A percentile compares a stretch with the other conserved stretches of the same genome.
Conservation (phyloP, 1,139 yeast genomes). For the Magnusiomyces suaveolens region DNA sequence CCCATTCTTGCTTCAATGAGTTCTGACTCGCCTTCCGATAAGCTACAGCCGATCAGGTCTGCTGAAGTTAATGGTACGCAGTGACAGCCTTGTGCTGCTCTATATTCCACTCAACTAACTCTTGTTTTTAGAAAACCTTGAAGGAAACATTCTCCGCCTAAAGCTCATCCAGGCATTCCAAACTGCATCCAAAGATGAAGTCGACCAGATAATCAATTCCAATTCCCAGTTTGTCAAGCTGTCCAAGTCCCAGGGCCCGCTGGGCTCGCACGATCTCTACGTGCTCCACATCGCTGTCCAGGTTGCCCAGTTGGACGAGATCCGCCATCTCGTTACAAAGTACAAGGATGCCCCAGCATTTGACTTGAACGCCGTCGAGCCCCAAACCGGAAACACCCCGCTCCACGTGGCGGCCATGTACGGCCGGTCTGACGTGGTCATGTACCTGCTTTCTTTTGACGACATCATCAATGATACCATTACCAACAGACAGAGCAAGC, state of each 20-base stretch:
- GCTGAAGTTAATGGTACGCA: too few relatives aligned
- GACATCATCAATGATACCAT: constrained; percentile 73
- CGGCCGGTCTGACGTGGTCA: constrained; percentile 67
- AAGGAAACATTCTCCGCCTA: constrained; percentile 23
- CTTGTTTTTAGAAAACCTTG: constrained; percentile 13
- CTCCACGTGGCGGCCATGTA: constrained; percentile 76
- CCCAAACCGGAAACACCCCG: constrained; percentile 73
- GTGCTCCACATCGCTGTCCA: constrained; percentile 79
- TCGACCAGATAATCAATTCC: constrained; percentile 22
- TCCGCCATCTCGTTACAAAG: constrained; percentile 35
- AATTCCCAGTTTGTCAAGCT: constrained; percentile 19
- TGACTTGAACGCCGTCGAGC: constrained; percentile 53
- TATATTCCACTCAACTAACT: too few relatives aligned
- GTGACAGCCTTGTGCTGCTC: too few relatives aligned
- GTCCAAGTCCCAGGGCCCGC: constrained; percentile 10
- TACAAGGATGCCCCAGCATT: constrained; percentile 33
- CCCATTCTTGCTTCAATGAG: too few relatives aligned
- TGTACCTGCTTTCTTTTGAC: constrained; percentile 51
- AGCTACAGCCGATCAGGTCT: too few relatives aligned
- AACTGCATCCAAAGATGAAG: constrained; percentile 24
- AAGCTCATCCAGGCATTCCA: constrained; percentile 34
- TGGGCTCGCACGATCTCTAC: constrained; percentile 33
- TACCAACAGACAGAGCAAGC: constrained; percentile 57
- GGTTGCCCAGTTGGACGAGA: constrained; percentile 57
- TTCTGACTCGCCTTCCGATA: too few relatives aligned